phyloP scores from a whole-genome alignment of 1,284 basidiomycete species.

The Moesziomyces sp. region DNA sequence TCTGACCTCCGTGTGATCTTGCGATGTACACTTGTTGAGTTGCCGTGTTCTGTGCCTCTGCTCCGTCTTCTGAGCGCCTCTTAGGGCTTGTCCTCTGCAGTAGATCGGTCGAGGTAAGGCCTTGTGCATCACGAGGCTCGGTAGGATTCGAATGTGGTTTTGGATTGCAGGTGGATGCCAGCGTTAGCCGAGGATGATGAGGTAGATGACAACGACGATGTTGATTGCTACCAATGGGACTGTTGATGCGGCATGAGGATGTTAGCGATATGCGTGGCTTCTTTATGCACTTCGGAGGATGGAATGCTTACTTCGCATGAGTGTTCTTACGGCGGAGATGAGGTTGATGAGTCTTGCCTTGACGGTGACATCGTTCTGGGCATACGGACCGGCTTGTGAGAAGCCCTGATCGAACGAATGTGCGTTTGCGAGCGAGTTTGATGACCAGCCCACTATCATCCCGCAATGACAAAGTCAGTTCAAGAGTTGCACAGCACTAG shows the following conservation, averaged over 20 bases:
- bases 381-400: constrained; percentile 22
- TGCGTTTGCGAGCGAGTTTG: constrained; percentile 20
- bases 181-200: constrained; percentile 46
- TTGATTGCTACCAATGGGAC: constrained; percentile 60
- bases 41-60: too few species aligned
- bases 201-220: constrained; percentile 58
- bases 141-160: too few species aligned
- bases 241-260: constrained; percentile 3
- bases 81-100: too few species aligned
- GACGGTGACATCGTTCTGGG: constrained; percentile 71
- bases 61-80: too few species aligned
- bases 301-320: constrained; percentile 84
- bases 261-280: neutral
- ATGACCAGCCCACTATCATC: constrained; percentile 86
- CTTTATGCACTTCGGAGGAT: neutral
- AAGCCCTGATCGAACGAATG: constrained; percentile 44
- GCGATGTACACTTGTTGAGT: too few species aligned
- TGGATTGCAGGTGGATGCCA: neutral
- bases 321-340: constrained; percentile 89
- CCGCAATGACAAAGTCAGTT: neutral
- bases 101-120: too few species aligned
- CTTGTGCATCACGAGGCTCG: too few species aligned
- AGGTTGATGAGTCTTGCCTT: constrained; percentile 89
- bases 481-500: neutral
- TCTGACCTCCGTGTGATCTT: too few species aligned